Evolutionary conservation across 306 rosid species (phyloP).

Genomic region (Glycine latifolia): DNA sequence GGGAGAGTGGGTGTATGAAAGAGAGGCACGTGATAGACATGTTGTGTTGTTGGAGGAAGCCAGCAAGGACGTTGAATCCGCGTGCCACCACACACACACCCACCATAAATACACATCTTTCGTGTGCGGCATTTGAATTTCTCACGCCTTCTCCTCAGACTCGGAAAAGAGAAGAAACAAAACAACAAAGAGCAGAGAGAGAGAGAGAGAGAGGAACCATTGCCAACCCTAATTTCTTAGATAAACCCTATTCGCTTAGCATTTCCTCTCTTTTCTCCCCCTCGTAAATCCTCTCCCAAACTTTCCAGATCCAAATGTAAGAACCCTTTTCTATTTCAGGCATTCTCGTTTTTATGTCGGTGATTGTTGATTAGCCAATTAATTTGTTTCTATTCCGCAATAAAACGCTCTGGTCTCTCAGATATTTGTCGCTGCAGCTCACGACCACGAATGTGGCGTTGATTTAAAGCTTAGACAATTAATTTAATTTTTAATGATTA

Average conservation of each 20-base stretch:
- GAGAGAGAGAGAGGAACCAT: conserved; percentile 37
- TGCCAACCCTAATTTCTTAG: conserved; percentile 41
- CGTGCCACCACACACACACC: not conserved
- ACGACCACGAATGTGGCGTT: not conserved
- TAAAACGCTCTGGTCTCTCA: not conserved
- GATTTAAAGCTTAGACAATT: not conserved
- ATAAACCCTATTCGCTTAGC: conserved; percentile 59
- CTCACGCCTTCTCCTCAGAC: conserved; percentile 15
- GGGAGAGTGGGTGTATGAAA: not conserved
- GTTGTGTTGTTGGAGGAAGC: not conserved
- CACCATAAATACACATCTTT: conserved; percentile 42
- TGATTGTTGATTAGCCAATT: not conserved
- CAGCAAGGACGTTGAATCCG: conserved; percentile 16
- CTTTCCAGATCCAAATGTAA: conserved; percentile 51
- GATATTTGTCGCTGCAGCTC: not conserved
- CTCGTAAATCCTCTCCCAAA: conserved; percentile 1
- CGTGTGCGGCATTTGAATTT: too few relatives aligned
- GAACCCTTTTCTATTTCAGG: not conserved
- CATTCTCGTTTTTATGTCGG: not conserved
- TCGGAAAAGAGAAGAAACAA: conserved; percentile 5
- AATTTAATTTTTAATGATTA: not conserved
- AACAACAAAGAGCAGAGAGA: conserved; percentile 10
- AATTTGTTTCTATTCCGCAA: not conserved
- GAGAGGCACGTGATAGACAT: conserved; percentile 15
- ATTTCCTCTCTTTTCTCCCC: conserved; percentile 39